Percentiles rank a stretch among this genome's conserved stretches.
phyloP scores from a whole-genome alignment of 2,329 filamentous ascomycete genomes.

The Teratosphaeria gauchensis region DNA sequence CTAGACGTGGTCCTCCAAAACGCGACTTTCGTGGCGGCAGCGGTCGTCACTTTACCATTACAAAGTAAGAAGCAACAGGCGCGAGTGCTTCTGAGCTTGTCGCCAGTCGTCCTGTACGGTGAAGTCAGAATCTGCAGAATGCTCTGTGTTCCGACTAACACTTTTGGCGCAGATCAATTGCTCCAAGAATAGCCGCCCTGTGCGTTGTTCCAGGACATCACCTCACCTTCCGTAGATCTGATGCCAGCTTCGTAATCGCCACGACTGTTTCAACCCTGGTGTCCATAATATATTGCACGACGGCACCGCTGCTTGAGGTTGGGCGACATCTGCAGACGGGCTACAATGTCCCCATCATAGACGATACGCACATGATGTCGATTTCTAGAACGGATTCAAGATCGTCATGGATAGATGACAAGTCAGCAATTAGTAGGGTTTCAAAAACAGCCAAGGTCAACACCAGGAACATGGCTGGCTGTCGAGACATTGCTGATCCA shows the following conservation, averaged over 20 bases:
- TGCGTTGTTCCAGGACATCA: background rate
- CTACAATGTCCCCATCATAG: slow-evolving; percentile 2
- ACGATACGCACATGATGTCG: background rate
- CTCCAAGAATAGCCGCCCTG: background rate
- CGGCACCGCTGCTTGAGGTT: background rate
- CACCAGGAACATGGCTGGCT: background rate
- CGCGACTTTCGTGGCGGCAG: background rate
- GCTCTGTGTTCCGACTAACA: background rate
- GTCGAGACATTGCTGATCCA: background rate
- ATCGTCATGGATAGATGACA: background rate
- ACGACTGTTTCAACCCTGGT: background rate
- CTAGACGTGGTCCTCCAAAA: background rate
- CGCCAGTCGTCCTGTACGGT: background rate
- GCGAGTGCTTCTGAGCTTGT: background rate
- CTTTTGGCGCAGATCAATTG: background rate
- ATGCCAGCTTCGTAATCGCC: background rate
- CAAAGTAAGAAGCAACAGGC: background rate
- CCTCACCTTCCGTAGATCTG: background rate
- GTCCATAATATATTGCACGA: background rate
- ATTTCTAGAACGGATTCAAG: background rate
- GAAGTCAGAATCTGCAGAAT: background rate
- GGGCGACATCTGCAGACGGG: background rate
- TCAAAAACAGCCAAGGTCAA: background rate
- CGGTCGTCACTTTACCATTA: background rate
- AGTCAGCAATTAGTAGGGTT: background rate